A percentile compares a stretch with the other conserved stretches of the same genome.
phyloP scores from a whole-genome alignment of 148 eudicot genomes.

The Amaranthus hypochondriacus region DNA sequence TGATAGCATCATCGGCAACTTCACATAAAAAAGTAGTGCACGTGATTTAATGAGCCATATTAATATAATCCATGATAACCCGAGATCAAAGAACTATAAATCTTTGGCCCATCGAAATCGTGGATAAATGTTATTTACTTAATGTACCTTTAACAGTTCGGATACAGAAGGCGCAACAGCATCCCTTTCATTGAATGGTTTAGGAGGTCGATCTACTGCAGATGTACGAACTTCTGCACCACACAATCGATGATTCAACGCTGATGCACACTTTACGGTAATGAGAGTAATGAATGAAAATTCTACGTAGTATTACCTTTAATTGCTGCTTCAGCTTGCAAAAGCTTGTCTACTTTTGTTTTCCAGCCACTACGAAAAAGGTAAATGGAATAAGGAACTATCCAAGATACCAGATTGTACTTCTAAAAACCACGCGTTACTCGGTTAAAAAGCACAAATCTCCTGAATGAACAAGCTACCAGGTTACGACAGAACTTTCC shows the following conservation, averaged over 20 bases:
- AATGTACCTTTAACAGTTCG: conserved; percentile 5
- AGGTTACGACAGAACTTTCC: too few species aligned
- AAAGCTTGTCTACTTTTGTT: background rate
- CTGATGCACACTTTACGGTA: background rate
- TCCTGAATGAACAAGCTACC: too few species aligned
- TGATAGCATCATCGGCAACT: too few species aligned
- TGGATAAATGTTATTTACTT: background rate
- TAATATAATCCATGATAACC: background rate
- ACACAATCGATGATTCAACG: background rate
- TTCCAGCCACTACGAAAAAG: conserved; percentile 5
- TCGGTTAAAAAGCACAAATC: too few species aligned
- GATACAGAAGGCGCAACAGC: background rate
- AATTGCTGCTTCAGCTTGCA: background rate
- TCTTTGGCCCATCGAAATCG: background rate
- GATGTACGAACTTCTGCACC: background rate
- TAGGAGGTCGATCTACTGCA: background rate
- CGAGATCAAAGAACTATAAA: background rate
- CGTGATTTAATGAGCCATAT: too few species aligned
- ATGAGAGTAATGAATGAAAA: background rate
- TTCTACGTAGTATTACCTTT: background rate
- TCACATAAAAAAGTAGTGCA: too few species aligned
- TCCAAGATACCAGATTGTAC: background rate
- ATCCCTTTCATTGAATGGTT: background rate
- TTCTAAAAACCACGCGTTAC: background rate
- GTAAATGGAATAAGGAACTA: background rate